Percentiles rank a stretch among this genome's conserved stretches.
phyloP scores from a whole-genome alignment of 257 asterid species.

The Salvia splendens region DNA sequence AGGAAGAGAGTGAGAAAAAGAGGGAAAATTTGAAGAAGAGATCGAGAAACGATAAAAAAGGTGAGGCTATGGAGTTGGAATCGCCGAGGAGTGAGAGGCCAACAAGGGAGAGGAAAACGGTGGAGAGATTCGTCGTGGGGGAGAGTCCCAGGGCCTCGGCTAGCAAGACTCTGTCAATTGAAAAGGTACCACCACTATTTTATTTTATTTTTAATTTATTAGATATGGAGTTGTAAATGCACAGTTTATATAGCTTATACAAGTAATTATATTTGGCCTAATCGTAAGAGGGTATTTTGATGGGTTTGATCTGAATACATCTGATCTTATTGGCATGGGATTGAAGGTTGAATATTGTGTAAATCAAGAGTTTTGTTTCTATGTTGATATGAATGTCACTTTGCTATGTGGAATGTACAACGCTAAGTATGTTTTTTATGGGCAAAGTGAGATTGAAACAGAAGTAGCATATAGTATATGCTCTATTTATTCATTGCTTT shows the following conservation, averaged over 20 bases:
- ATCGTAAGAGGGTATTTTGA: not conserved
- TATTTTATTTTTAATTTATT: not conserved
- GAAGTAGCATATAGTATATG: not conserved
- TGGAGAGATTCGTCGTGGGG: conserved; percentile 64
- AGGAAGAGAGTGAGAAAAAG: conserved; percentile 28
- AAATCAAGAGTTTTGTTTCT: not conserved
- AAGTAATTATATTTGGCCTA: not conserved
- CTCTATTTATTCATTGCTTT: not conserved
- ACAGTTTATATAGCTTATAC: not conserved
- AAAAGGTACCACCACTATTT: conserved; percentile 49
- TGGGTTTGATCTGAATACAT: conserved; percentile 8
- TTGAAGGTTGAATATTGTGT: not conserved
- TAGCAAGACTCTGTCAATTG: conserved; percentile 60
- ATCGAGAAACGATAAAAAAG: conserved; percentile 33
- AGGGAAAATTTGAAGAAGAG: conserved; percentile 31
- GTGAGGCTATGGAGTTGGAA: conserved; percentile 33
- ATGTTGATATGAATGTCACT: not conserved
- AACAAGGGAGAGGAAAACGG: conserved; percentile 82
- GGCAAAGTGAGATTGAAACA: conserved; percentile 6
- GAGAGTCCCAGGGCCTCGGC: conserved; percentile 43
- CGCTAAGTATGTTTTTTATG: not conserved
- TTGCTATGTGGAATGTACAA: not conserved
- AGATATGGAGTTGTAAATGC: not conserved
- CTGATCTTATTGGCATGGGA: not conserved
- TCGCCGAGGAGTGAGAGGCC: conserved; percentile 68